phyloP scores from a whole-genome alignment of 2,329 filamentous ascomycete genomes.

The Scedosporium minutisporum region DNA sequence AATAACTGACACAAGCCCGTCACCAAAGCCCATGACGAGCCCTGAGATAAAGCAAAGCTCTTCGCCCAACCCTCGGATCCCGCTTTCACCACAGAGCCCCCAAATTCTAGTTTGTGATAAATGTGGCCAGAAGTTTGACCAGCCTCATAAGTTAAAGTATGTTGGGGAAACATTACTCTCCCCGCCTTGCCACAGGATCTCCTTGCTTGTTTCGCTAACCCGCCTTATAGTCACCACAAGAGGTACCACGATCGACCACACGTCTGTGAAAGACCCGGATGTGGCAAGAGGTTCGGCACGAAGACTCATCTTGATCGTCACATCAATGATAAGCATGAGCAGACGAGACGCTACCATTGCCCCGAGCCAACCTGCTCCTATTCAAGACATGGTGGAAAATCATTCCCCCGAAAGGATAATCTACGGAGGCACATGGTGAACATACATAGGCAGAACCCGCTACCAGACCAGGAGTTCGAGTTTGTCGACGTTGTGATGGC shows the following conservation, averaged over 20 bases:
- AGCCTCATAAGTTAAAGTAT: constrained; percentile 51
- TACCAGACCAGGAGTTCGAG: constrained; percentile 13
- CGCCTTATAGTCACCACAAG: constrained; percentile 41
- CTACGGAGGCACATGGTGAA: constrained; percentile 54
- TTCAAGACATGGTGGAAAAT: constrained; percentile 46
- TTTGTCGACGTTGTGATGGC: constrained; percentile 11
- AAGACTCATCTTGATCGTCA: constrained; percentile 54
- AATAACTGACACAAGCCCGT: constrained; percentile 28
- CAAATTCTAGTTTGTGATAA: constrained; percentile 27
- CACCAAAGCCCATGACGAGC: constrained; percentile 26
- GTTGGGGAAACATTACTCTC: constrained; percentile 10
- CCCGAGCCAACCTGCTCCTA: constrained; percentile 44
- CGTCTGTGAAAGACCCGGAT: constrained; percentile 42
- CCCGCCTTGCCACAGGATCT: not conserved
- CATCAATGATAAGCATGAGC: constrained; percentile 52
- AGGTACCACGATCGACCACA: constrained; percentile 52
- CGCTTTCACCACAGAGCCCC: constrained; percentile 8
- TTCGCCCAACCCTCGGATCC: constrained; percentile 19
- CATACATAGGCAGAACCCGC: constrained; percentile 33
- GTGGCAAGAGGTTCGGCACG: constrained; percentile 49
- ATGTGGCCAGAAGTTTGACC: constrained; percentile 40
- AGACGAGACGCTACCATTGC: constrained; percentile 51
- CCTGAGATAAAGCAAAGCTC: constrained; percentile 27
- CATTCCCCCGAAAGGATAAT: constrained; percentile 53
- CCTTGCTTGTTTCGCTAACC: constrained; percentile 13